These are phyloP conservation scores for Durio zibethinus DNA, from an alignment of 345 rosid species.

Conservation along the genomic window DNA sequence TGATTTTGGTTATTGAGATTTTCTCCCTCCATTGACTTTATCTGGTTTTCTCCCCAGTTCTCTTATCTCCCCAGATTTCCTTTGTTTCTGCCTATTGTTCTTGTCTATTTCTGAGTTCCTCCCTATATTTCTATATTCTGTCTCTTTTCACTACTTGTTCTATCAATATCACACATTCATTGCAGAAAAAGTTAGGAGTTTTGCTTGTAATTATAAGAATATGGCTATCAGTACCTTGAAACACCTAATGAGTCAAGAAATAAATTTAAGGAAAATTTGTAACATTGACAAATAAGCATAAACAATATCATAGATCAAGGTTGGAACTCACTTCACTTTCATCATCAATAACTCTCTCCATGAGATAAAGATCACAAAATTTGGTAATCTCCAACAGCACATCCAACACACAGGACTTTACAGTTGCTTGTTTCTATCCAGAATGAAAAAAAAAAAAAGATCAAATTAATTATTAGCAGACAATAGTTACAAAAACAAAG, in stretches of 20 bases:
- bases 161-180: neutral
- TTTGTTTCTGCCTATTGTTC: neutral
- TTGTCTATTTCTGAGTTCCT: neutral
- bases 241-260: neutral
- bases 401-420: conserved; percentile 85
- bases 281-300: neutral
- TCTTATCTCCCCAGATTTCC: neutral
- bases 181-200: neutral
- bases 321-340: conserved; percentile 71
- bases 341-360: conserved; percentile 97
- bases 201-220: neutral
- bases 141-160: neutral
- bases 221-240: neutral
- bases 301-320: neutral
- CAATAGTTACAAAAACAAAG: conserved; percentile 9
- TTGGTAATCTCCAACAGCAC: conserved; percentile 89
- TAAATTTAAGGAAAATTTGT: conserved; percentile 1
- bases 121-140: neutral
- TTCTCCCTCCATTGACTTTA: neutral
- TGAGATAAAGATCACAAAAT: conserved; percentile 90
- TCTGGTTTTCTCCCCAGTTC: neutral
- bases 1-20: neutral
- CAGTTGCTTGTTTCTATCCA: conserved; percentile 78
- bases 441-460: conserved; percentile 18
- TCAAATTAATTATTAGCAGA: conserved; percentile 6